Evolutionary conservation across 495 filamentous ascomycete genomes (phyloP).

Genomic region (Pseudoneurospora amorphoporcata): DNA sequence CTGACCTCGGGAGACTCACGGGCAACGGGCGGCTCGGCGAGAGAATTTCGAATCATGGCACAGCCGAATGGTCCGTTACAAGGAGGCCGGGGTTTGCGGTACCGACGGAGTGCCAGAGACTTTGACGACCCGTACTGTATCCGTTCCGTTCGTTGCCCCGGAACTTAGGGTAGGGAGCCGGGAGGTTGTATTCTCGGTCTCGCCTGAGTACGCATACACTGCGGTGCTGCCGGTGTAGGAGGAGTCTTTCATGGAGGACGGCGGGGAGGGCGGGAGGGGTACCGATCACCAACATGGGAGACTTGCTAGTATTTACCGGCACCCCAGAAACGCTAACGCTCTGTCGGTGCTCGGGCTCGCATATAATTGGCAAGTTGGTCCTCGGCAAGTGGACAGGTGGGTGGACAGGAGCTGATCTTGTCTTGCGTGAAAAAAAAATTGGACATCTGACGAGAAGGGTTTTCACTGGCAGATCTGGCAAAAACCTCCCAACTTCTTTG

Average conservation of each 20-base stretch:
- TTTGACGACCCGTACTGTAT: not conserved
- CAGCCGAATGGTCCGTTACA: not conserved
- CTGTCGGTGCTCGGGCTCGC: not conserved
- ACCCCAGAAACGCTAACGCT: not conserved
- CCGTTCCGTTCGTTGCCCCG: not conserved
- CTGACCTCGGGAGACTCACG: not conserved
- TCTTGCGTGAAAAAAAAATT: not conserved
- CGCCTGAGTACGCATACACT: not conserved
- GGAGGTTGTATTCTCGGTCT: not conserved
- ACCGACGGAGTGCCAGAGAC: not conserved
- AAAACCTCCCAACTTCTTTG: not conserved
- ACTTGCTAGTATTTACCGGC: not conserved
- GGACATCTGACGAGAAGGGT: not conserved
- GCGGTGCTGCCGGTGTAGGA: not conserved
- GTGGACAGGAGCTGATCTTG: not conserved
- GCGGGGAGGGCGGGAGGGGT: not conserved
- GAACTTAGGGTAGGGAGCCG: not conserved
- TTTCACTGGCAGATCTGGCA: not conserved
- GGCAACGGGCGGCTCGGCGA: not conserved
- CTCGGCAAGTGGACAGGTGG: not conserved
- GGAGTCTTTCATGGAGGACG: not conserved
- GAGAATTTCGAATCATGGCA: not conserved
- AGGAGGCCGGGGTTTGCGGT: not conserved
- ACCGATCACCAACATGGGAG: not conserved
- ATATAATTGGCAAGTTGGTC: not conserved